Evolutionary conservation across 768 basidiomycete genomes (phyloP).

Genomic region (Pulveroboletus sp.): DNA sequence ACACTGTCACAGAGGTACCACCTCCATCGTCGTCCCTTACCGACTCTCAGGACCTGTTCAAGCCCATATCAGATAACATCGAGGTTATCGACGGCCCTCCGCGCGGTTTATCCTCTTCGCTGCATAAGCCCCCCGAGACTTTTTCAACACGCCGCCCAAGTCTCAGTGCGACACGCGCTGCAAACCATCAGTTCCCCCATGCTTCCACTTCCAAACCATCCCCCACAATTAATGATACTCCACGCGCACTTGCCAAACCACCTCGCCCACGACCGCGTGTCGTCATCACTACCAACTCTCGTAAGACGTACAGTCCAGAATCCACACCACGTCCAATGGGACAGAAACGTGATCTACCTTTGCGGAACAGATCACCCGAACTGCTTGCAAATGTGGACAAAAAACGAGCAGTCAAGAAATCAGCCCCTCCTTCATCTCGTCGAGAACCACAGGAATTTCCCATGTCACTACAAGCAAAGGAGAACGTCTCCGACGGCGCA

Average conservation of each 20-base stretch:
- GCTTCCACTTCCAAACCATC: constrained; percentile 6
- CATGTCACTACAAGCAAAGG: constrained; percentile 22
- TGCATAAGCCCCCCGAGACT: not conserved
- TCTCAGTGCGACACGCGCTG: not conserved
- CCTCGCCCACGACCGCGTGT: constrained; percentile 16
- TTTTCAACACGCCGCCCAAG: constrained; percentile 4
- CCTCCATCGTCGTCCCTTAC: constrained; percentile 22
- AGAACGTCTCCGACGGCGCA: constrained; percentile 15
- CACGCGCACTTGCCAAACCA: not conserved
- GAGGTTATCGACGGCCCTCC: not conserved
- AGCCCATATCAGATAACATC: constrained; percentile 19
- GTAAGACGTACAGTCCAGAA: constrained; percentile 11
- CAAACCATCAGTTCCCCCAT: not conserved
- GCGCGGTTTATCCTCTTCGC: constrained; percentile 1
- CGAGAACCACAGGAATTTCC: constrained; percentile 24
- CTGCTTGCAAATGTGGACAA: not conserved
- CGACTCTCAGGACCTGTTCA: constrained; percentile 23
- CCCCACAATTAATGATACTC: not conserved
- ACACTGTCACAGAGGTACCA: constrained; percentile 1
- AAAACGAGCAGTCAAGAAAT: constrained; percentile 11
- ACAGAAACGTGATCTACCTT: constrained; percentile 1
- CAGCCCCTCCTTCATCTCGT: not conserved
- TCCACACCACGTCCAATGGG: constrained; percentile 14
- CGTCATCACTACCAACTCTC: not conserved
- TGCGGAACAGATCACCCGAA: constrained; percentile 8